Conservation (phyloP, 805 yeast genomes). For the Starmerella apis region DNA sequence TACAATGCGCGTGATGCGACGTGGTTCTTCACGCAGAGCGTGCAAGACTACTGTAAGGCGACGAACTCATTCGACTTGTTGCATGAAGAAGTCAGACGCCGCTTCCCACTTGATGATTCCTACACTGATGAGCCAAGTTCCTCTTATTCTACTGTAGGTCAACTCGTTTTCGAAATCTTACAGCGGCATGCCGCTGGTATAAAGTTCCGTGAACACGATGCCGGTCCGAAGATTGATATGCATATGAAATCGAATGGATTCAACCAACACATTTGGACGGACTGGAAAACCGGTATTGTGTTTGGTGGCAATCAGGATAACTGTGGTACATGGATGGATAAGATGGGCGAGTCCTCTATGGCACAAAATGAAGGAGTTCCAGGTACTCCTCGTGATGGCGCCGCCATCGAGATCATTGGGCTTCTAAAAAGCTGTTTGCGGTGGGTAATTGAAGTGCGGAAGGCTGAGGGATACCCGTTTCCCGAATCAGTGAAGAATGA, state of each 20-base stretch:
- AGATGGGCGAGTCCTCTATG: conserved; percentile 86
- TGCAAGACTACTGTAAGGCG: conserved; percentile 64
- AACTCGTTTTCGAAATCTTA: conserved; percentile 70
- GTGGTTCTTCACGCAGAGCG: conserved; percentile 84
- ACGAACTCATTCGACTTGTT: conserved; percentile 57
- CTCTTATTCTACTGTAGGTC: conserved; percentile 58
- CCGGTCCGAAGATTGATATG: conserved; percentile 76
- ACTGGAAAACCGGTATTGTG: conserved; percentile 79
- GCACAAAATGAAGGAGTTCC: conserved; percentile 88
- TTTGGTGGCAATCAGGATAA: conserved; percentile 87
- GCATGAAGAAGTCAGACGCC: conserved; percentile 60
- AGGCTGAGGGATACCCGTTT: conserved; percentile 47
- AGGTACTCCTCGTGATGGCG: conserved; percentile 97
- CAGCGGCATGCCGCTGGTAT: conserved; percentile 85
- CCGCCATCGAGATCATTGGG: conserved; percentile 87
- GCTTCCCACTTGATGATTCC: conserved; percentile 83
- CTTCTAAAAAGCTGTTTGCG: conserved; percentile 72
- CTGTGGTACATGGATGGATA: conserved; percentile 99
- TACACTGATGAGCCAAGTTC: conserved; percentile 67
- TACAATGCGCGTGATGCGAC: conserved; percentile 95
- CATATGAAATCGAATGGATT: conserved; percentile 92
- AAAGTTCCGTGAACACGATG: conserved; percentile 85
- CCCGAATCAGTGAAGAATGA: conserved; percentile 43
- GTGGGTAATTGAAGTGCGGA: conserved; percentile 56
- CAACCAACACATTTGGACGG: conserved; percentile 67